Percentiles rank a stretch among this genome's conserved stretches.
These are phyloP conservation scores for Stachybotrys chlorohalonatus DNA, from an alignment of 2,329 filamentous ascomycete species.

Conservation along the genomic window DNA sequence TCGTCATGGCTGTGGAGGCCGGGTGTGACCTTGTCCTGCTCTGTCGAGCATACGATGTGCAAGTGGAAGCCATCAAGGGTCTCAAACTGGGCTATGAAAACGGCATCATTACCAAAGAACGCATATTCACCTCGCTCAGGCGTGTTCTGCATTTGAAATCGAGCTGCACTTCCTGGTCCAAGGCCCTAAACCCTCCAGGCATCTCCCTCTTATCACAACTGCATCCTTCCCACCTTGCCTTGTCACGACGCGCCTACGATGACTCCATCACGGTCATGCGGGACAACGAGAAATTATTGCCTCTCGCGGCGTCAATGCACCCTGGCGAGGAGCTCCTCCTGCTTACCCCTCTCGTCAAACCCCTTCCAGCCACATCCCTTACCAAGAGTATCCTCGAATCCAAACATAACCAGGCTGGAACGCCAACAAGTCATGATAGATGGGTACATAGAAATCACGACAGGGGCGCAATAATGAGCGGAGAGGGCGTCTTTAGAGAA, in stretches of 20 bases:
- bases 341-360: slow-evolving; percentile 82
- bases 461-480: slow-evolving; percentile 67
- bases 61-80: slow-evolving; percentile 85
- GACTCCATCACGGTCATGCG: slow-evolving; percentile 87
- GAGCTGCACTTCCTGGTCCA: slow-evolving; percentile 81
- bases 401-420: slow-evolving; percentile 26
- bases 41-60: slow-evolving; percentile 78
- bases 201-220: slow-evolving; percentile 68
- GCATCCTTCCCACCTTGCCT: slow-evolving; percentile 69
- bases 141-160: slow-evolving; percentile 75
- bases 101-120: slow-evolving; percentile 72
- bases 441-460: slow-evolving; percentile 48
- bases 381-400: slow-evolving; percentile 60
- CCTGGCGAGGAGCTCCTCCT: slow-evolving; percentile 83
- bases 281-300: slow-evolving; percentile 78
- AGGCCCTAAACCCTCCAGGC: slow-evolving; percentile 80
- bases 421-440: slow-evolving; percentile 39
- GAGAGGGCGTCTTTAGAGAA: slow-evolving; percentile 86
- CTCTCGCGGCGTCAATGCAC: slow-evolving; percentile 72
- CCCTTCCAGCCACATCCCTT: slow-evolving; percentile 79
- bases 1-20: slow-evolving; percentile 94
- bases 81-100: slow-evolving; percentile 85
- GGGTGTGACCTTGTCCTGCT: slow-evolving; percentile 88
- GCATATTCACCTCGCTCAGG: slow-evolving; percentile 71
- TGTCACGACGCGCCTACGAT: slow-evolving; percentile 84